Evolutionary conservation across 306 rosid genomes (phyloP).

Genomic region (Cucurbita argyrosperma): DNA sequence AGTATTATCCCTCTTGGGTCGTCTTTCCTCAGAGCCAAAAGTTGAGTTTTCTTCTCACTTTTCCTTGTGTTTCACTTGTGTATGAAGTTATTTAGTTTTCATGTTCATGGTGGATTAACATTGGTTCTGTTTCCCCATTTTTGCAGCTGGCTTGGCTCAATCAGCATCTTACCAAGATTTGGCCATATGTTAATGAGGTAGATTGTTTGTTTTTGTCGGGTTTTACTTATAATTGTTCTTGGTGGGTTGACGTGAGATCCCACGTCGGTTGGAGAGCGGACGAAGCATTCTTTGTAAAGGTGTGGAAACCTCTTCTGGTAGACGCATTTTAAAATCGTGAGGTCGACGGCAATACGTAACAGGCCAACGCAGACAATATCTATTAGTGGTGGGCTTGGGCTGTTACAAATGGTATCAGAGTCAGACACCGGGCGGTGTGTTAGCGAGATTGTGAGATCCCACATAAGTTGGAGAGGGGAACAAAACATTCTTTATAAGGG

Average conservation of each 20-base stretch:
- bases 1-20: constrained; percentile 82
- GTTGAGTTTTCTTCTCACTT: constrained; percentile 24
- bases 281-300: no score
- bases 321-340: no score
- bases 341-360: no score
- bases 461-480: no score
- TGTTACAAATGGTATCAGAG: no score
- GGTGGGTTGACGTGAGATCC: not conserved
- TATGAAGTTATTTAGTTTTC: not conserved
- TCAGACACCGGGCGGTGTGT: no score
- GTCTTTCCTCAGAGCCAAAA: constrained; percentile 74
- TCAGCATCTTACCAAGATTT: constrained; percentile 67
- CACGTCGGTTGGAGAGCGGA: no score
- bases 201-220: not conserved
- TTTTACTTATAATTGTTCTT: not conserved
- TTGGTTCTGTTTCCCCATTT: not conserved
- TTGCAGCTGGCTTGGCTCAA: constrained; percentile 77
- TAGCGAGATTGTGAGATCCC: no score
- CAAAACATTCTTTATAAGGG: no score
- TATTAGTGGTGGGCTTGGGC: no score
- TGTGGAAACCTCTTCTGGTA: no score
- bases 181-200: constrained; percentile 92
- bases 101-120: constrained; percentile 4
- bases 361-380: no score
- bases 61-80: not conserved